Evolutionary conservation across 164 flowering plant species (phyloP).

Genomic region (Echeveria elegans): DNA sequence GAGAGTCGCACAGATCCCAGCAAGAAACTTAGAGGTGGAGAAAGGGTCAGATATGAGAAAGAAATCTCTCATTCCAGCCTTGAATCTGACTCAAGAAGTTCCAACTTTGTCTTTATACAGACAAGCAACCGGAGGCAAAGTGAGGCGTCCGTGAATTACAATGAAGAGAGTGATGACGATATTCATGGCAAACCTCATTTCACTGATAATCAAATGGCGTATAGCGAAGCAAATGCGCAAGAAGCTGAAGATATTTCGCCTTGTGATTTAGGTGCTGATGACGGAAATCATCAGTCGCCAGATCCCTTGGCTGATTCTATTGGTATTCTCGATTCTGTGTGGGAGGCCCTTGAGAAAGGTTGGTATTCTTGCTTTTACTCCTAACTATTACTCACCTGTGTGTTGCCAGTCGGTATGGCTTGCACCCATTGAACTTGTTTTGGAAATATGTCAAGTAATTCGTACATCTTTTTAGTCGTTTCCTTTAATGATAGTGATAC

Average conservation of each 20-base stretch:
- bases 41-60: constrained; percentile 37
- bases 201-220: constrained; percentile 25
- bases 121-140: constrained; percentile 36
- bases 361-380: neutral
- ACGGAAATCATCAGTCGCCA: constrained; percentile 19
- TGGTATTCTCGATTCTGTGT: constrained; percentile 40
- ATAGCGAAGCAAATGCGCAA: constrained; percentile 27
- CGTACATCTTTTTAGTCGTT: neutral
- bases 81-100: constrained; percentile 79
- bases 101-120: constrained; percentile 39
- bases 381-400: neutral
- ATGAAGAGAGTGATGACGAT: constrained; percentile 38
- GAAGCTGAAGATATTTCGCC: constrained; percentile 36
- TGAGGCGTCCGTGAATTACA: constrained; percentile 28
- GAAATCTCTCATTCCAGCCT: constrained; percentile 66
- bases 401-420: neutral
- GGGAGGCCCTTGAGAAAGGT: constrained; percentile 69
- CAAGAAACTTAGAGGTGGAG: constrained; percentile 57
- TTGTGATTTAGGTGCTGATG: constrained; percentile 29
- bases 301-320: constrained; percentile 58
- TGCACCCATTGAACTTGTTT: neutral
- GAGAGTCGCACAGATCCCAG: constrained; percentile 30
- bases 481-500: neutral
- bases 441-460: neutral
- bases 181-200: constrained; percentile 23